These are phyloP conservation scores for Osmanthus fragrans DNA, from an alignment of 257 asterid genomes.

Conservation along the genomic window DNA sequence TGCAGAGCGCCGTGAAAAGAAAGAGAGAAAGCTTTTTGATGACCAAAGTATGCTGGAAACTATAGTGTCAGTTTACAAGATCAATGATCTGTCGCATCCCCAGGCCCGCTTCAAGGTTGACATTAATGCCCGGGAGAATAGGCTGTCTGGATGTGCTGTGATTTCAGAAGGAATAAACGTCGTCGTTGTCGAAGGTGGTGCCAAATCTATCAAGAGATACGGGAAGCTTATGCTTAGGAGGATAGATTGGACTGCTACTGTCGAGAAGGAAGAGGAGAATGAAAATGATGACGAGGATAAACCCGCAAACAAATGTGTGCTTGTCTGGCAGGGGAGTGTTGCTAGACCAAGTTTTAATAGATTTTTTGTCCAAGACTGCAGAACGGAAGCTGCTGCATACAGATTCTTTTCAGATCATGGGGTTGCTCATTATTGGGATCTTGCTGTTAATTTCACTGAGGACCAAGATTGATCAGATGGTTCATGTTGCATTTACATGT, in stretches of 20 bases:
- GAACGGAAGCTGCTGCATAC: constrained; percentile 85
- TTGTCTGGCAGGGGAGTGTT: constrained; percentile 94
- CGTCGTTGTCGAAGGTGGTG: constrained; percentile 91
- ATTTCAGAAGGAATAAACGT: constrained; percentile 77
- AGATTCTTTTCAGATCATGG: constrained; percentile 73
- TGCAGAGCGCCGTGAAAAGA: constrained; percentile 89
- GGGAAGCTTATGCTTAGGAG: constrained; percentile 88
- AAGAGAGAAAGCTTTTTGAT: constrained; percentile 81
- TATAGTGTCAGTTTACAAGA: constrained; percentile 73
- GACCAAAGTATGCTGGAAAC: constrained; percentile 55
- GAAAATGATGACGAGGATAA: constrained; percentile 53
- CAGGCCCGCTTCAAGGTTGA: constrained; percentile 90
- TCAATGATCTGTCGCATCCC: constrained; percentile 84
- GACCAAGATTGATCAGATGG: constrained; percentile 31
- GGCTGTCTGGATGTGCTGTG: constrained; percentile 73
- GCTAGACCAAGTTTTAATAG: constrained; percentile 60
- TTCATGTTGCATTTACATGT: neutral
- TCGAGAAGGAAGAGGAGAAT: constrained; percentile 57
- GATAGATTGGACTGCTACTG: constrained; percentile 78
- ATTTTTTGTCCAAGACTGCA: constrained; percentile 73
- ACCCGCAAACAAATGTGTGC: constrained; percentile 65
- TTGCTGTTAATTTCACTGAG: constrained; percentile 70
- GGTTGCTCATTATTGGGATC: constrained; percentile 88
- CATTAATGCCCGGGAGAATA: constrained; percentile 82
- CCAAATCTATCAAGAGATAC: constrained; percentile 79